These are phyloP conservation scores for Oryza meridionalis DNA, from an alignment of 176 grass and related monocot genomes.

Conservation along the genomic window DNA sequence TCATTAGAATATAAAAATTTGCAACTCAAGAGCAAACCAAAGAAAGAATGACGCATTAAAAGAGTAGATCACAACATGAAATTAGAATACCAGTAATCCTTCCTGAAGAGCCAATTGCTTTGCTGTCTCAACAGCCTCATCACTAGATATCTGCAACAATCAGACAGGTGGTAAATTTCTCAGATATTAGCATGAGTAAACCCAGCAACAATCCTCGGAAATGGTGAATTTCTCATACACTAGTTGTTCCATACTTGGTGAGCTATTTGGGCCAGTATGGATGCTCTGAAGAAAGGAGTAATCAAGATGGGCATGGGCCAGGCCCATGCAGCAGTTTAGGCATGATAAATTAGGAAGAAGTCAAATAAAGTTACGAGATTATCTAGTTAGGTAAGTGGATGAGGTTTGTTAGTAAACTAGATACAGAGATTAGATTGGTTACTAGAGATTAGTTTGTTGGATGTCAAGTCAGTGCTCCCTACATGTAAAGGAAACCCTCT, in stretches of 20 bases:
- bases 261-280: no score
- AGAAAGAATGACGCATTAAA: conserved; percentile 12
- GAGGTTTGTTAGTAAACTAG: no score
- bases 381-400: no score
- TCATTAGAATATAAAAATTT: neutral
- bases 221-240: neutral
- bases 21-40: neutral
- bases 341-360: no score
- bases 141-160: conserved; percentile 76
- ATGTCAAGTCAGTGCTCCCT: no score
- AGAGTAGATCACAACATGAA: conserved; percentile 19
- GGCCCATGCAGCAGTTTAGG: no score
- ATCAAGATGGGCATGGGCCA: neutral
- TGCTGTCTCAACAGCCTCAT: conserved; percentile 89
- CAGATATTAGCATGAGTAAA: conserved; percentile 29
- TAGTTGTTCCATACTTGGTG: neutral
- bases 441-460: no score
- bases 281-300: neutral
- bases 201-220: neutral
- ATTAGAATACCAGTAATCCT: conserved; percentile 81
- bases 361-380: no score
- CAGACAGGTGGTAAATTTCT: no score
- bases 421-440: no score
- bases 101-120: conserved; percentile 96
- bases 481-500: no score